Conservation (phyloP, 148 eudicot species). For the Persicaria maculosa region DNA sequence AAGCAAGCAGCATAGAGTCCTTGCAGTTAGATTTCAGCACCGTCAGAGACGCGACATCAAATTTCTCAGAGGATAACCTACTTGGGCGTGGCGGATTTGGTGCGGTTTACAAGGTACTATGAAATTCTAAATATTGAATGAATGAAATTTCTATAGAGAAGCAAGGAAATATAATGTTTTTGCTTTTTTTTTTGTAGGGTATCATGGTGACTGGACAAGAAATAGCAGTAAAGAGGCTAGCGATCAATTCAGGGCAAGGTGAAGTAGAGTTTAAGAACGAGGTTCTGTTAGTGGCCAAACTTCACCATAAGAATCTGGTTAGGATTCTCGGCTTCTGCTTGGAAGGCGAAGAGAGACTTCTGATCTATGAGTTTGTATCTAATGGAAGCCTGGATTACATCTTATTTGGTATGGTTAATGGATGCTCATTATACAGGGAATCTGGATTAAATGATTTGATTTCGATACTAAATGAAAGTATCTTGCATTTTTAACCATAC, state of each 20-base stretch:
- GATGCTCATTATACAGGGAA: not conserved
- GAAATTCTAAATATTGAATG: not conserved
- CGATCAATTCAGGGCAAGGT: conserved; percentile 14
- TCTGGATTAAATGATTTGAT: not conserved
- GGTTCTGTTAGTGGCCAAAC: conserved; percentile 15
- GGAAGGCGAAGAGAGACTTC: conserved; percentile 20
- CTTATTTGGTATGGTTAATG: conserved; percentile 19
- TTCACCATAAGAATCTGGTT: conserved; percentile 10
- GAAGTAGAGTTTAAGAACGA: conserved; percentile 19
- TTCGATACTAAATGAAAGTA: too few species aligned
- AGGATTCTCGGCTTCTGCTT: conserved; percentile 27
- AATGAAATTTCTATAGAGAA: not conserved
- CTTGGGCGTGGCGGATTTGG: conserved; percentile 28
- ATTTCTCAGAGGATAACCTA: conserved; percentile 16
- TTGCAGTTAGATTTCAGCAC: conserved; percentile 18
- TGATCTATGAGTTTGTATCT: conserved; percentile 22
- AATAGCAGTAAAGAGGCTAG: conserved; percentile 12
- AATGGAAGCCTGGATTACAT: conserved; percentile 30
- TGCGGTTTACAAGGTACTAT: conserved; percentile 17
- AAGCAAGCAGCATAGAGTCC: conserved; percentile 7
- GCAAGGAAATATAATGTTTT: not conserved
- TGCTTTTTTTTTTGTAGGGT: not conserved
- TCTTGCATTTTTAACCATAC: not conserved
- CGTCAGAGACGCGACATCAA: conserved; percentile 16
- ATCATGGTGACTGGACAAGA: conserved; percentile 14